Evolutionary conservation across 1,284 basidiomycete genomes (phyloP).

Genomic region (Trichosporon ovoides): DNA sequence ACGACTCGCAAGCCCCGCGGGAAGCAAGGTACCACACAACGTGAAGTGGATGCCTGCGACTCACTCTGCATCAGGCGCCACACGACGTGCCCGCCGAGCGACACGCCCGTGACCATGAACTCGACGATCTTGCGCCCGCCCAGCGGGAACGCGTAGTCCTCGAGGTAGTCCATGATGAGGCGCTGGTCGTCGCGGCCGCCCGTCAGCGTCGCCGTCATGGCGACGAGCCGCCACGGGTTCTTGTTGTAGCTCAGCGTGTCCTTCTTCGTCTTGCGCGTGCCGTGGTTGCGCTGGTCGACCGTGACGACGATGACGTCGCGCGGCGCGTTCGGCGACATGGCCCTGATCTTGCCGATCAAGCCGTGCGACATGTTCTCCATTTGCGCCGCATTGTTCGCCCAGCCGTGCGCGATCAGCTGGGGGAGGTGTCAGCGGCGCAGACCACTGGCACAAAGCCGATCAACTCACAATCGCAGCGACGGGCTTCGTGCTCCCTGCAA

Average conservation of each 20-base stretch:
- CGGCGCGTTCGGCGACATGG: slow-evolving; percentile 13
- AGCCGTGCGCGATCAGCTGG: slow-evolving; percentile 20
- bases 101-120: slow-evolving; percentile 58
- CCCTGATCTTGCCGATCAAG: slow-evolving; percentile 30
- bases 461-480: slow-evolving; percentile 37
- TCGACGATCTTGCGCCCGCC: slow-evolving; percentile 61
- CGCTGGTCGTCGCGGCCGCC: slow-evolving; percentile 57
- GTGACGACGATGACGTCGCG: slow-evolving; percentile 45
- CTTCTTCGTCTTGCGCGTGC: slow-evolving; percentile 44
- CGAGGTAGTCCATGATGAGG: slow-evolving; percentile 74
- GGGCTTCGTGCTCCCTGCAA: slow-evolving; percentile 23
- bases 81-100: slow-evolving; percentile 47
- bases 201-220: slow-evolving; percentile 13
- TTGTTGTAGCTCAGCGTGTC: slow-evolving; percentile 59
- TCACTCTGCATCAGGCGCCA: slow-evolving; percentile 17
- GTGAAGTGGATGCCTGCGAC: background rate
- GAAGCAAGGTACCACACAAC: too few species aligned
- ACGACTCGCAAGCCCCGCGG: too few species aligned
- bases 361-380: slow-evolving; percentile 38
- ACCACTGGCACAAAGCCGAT: background rate
- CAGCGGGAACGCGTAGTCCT: slow-evolving; percentile 69
- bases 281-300: slow-evolving; percentile 70
- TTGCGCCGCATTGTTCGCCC: slow-evolving; percentile 20
- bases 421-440: background rate
- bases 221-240: slow-evolving; percentile 58